phyloP scores from a whole-genome alignment of 331 rosid species.

The Quercus phellos region DNA sequence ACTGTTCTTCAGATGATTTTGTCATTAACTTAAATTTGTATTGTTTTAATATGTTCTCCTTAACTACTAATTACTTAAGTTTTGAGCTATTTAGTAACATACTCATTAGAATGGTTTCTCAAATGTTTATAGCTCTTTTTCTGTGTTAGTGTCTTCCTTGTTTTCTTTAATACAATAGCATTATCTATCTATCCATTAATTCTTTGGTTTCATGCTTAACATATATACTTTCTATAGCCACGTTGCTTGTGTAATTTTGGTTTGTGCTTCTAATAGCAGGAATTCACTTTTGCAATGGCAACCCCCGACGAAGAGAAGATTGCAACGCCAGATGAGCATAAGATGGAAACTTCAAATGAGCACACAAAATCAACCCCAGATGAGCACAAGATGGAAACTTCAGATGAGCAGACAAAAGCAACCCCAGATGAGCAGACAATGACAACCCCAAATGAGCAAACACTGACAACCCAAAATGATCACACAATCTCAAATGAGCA shows the following conservation, averaged over 20 bases:
- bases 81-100: not conserved
- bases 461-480: not conserved
- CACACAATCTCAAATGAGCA: not conserved
- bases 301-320: conserved; percentile 34
- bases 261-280: conserved; percentile 20
- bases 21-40: not conserved
- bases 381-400: not conserved
- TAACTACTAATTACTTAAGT: not conserved
- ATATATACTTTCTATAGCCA: not conserved
- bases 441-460: not conserved
- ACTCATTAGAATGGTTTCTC: not conserved
- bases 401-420: conserved; percentile 17
- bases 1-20: not conserved
- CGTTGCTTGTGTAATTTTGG: not conserved
- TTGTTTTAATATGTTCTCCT: not conserved
- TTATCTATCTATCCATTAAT: not conserved
- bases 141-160: not conserved
- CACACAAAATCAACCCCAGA: no score
- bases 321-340: not conserved
- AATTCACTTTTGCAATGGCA: conserved; percentile 30
- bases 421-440: conserved; percentile 34
- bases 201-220: not conserved
- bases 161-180: not conserved
- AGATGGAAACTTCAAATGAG: not conserved
- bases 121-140: not conserved